A percentile compares a stretch with the other conserved stretches of the same genome.
These are phyloP conservation scores for Trametes villosa DNA, from an alignment of 768 basidiomycete species.

Conservation along the genomic window DNA sequence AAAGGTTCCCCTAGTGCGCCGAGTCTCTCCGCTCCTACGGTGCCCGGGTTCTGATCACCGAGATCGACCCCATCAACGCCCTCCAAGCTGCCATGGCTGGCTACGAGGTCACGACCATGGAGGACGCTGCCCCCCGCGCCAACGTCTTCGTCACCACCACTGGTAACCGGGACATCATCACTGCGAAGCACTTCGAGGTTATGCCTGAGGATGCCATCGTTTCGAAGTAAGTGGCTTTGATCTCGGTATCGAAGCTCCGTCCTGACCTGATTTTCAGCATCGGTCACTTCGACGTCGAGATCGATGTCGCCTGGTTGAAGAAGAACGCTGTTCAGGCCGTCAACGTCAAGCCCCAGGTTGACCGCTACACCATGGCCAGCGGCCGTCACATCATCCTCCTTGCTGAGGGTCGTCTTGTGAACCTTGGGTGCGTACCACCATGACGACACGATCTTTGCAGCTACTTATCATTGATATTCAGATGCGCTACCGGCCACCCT, in stretches of 20 bases:
- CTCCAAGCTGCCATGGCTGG: conserved; percentile 99
- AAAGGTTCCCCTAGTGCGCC: conserved; percentile 71
- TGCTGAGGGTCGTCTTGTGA: conserved; percentile 98
- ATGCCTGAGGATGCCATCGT: conserved; percentile 99
- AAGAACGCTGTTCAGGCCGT: conserved; percentile 78
- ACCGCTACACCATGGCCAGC: conserved; percentile 90
- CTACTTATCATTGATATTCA: conserved; percentile 33
- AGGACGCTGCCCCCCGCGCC: conserved; percentile 85
- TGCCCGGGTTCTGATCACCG: conserved; percentile 93
- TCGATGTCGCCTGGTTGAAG: conserved; percentile 99
- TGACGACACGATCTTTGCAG: not conserved
- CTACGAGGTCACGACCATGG: conserved; percentile 98
- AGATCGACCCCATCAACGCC: conserved; percentile 99
- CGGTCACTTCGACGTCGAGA: conserved; percentile 87
- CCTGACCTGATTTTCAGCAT: conserved; percentile 52
- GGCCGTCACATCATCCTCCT: conserved; percentile 97
- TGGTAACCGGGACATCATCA: conserved; percentile 98
- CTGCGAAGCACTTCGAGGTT: conserved; percentile 83
- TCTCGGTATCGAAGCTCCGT: not conserved
- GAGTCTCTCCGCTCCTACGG: conserved; percentile 98
- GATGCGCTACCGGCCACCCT: conserved; percentile 97
- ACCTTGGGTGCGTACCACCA: conserved; percentile 73
- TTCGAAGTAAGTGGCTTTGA: conserved; percentile 71
- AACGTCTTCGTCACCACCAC: conserved; percentile 99
- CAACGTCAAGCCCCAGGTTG: conserved; percentile 99